Evolutionary conservation across 805 yeast species (phyloP).

Genomic region (Zygosaccharomyces bisporus): DNA sequence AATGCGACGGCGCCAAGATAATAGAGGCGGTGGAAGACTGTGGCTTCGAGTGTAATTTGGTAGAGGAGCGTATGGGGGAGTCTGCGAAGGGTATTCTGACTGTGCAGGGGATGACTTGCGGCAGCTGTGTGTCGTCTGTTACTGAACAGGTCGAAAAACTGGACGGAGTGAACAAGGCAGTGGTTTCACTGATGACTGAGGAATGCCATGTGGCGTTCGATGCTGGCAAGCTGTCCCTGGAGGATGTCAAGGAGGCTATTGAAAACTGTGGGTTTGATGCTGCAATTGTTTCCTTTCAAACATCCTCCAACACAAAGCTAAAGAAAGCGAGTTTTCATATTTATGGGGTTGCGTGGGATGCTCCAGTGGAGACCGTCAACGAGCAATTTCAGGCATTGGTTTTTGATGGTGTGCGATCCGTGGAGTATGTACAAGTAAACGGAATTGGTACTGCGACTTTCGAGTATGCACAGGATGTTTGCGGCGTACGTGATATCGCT

Average conservation of each 20-base stretch:
- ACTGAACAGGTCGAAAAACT: slow-evolving; percentile 48
- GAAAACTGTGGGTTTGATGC: slow-evolving; percentile 79
- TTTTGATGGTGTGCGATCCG: slow-evolving; percentile 11
- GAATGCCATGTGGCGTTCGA: slow-evolving; percentile 58
- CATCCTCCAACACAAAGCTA: slow-evolving; percentile 4
- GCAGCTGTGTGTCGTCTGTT: slow-evolving; percentile 73
- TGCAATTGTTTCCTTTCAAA: slow-evolving; percentile 8
- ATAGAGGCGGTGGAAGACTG: slow-evolving; percentile 61
- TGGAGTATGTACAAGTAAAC: background rate
- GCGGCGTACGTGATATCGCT: slow-evolving; percentile 66
- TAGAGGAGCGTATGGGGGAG: slow-evolving; percentile 5
- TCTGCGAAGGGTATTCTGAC: slow-evolving; percentile 10
- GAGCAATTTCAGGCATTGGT: slow-evolving; percentile 8
- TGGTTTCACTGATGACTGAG: slow-evolving; percentile 74
- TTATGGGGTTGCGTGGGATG: slow-evolving; percentile 60
- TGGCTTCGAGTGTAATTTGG: slow-evolving; percentile 55
- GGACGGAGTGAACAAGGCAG: slow-evolving; percentile 50
- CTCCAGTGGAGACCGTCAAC: slow-evolving; percentile 15
- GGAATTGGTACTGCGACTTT: slow-evolving; percentile 31
- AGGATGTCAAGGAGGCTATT: slow-evolving; percentile 47
- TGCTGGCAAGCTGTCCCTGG: slow-evolving; percentile 29
- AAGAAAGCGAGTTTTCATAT: slow-evolving; percentile 37
- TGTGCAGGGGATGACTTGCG: slow-evolving; percentile 83
- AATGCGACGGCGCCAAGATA: slow-evolving; percentile 37
- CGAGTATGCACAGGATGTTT: slow-evolving; percentile 44